A percentile compares a stretch with the other conserved stretches of the same genome.
Evolutionary conservation across 192 early-diverging fungal genomes (phyloP).

Genomic region (Podila minutissima): DNA sequence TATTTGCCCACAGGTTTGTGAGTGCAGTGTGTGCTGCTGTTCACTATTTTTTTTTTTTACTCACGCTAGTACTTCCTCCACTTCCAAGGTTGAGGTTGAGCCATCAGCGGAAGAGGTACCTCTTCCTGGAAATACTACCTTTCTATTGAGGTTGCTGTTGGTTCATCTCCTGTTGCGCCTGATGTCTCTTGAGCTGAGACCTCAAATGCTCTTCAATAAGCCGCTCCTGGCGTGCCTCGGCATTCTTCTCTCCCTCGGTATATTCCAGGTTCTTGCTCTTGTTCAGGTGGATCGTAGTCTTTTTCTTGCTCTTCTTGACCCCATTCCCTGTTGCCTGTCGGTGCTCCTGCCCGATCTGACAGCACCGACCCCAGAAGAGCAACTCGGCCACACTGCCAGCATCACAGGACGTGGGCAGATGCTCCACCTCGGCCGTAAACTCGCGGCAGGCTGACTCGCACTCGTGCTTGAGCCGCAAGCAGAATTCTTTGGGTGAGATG

Average conservation of each 20-base stretch:
- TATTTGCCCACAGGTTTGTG: too few species aligned
- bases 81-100: background rate
- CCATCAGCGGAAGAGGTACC: background rate
- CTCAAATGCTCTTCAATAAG: constrained; percentile 12
- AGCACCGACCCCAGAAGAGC: constrained; percentile 41
- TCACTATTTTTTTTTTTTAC: background rate
- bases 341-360: constrained; percentile 26
- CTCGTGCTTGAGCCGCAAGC: constrained; percentile 37
- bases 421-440: constrained; percentile 10
- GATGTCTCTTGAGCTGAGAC: constrained; percentile 17
- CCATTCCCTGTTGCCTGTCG: background rate
- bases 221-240: background rate
- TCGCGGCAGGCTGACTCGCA: constrained; percentile 39
- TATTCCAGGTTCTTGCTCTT: background rate
- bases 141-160: background rate
- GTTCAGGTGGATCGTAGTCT: background rate
- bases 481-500: constrained; percentile 26
- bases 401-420: constrained; percentile 25
- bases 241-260: background rate
- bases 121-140: background rate
- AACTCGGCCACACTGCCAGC: constrained; percentile 36
- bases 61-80: background rate
- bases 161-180: constrained; percentile 4
- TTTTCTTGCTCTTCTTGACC: background rate
- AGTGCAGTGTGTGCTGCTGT: too few species aligned